These are phyloP conservation scores for Psilocybe azurescens DNA, from an alignment of 768 basidiomycete species.

Conservation along the genomic window DNA sequence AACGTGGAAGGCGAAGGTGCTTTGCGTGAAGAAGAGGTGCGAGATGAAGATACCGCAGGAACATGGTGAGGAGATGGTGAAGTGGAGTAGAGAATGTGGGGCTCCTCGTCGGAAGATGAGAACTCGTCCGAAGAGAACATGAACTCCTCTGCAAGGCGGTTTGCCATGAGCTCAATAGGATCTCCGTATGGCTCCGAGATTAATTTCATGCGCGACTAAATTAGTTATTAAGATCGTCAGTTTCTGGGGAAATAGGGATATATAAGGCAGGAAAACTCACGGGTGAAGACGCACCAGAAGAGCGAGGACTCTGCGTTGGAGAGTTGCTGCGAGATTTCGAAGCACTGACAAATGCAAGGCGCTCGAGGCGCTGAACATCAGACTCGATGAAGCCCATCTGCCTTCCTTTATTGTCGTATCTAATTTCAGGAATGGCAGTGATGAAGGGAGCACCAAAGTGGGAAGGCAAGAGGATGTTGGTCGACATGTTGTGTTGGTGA, in stretches of 20 bases:
- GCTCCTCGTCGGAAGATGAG: constrained; percentile 27
- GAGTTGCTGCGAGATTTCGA: constrained; percentile 39
- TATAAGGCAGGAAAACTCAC: constrained; percentile 22
- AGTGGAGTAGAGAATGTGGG: constrained; percentile 18
- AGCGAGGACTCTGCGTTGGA: constrained; percentile 20
- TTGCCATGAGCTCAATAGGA: constrained; percentile 35
- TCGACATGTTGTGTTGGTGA: not conserved
- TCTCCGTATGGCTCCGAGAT: constrained; percentile 31
- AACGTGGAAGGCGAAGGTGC: constrained; percentile 15
- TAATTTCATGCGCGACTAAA: constrained; percentile 22
- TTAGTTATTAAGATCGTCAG: constrained; percentile 1
- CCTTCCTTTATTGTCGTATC: constrained; percentile 48
- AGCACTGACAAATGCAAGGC: constrained; percentile 55
- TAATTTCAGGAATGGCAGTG: constrained; percentile 29
- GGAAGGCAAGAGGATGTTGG: constrained; percentile 23
- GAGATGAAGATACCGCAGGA: constrained; percentile 12
- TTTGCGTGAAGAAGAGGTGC: constrained; percentile 15
- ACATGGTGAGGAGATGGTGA: constrained; percentile 14
- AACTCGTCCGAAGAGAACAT: constrained; percentile 20
- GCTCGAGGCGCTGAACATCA: constrained; percentile 50
- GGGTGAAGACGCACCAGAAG: constrained; percentile 24
- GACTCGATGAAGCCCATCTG: constrained; percentile 51
- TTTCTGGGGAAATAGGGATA: not conserved
- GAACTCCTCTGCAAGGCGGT: constrained; percentile 29
- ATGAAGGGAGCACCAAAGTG: constrained; percentile 30